Evolutionary conservation across 441 rosid species (phyloP).

Genomic region (Breynia disticha): DNA sequence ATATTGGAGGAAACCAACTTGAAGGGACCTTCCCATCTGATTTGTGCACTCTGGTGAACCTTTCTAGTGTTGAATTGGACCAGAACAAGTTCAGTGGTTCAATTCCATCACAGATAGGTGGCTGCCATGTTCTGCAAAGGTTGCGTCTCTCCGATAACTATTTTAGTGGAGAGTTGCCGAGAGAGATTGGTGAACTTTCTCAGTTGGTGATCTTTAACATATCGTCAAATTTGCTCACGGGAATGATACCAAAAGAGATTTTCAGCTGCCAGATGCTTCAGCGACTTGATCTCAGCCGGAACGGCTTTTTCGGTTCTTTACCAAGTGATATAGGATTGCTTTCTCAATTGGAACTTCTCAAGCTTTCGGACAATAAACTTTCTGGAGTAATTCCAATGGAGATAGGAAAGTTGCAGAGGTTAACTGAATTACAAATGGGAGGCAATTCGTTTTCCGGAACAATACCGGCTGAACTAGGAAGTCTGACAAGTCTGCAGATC

Average conservation of each 20-base stretch:
- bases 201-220: conserved; percentile 62
- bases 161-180: conserved; percentile 56
- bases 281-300: conserved; percentile 73
- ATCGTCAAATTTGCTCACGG: conserved; percentile 65
- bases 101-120: conserved; percentile 53
- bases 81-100: conserved; percentile 66
- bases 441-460: conserved; percentile 56
- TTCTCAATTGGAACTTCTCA: conserved; percentile 70
- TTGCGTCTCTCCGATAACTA: conserved; percentile 55
- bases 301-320: conserved; percentile 48
- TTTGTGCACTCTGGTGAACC: conserved; percentile 49
- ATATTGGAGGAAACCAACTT: conserved; percentile 48
- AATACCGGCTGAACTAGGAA: conserved; percentile 59
- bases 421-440: conserved; percentile 87
- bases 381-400: conserved; percentile 51
- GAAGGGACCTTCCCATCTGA: conserved; percentile 59
- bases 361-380: conserved; percentile 62
- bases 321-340: conserved; percentile 56
- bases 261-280: conserved; percentile 73
- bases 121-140: conserved; percentile 56
- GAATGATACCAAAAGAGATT: conserved; percentile 59
- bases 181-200: conserved; percentile 60
- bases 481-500: conserved; percentile 66
- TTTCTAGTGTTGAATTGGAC: conserved; percentile 60
- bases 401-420: conserved; percentile 52